Evolutionary conservation across 2,329 filamentous ascomycete species (phyloP).

Genomic region (Didymella segeticola): DNA sequence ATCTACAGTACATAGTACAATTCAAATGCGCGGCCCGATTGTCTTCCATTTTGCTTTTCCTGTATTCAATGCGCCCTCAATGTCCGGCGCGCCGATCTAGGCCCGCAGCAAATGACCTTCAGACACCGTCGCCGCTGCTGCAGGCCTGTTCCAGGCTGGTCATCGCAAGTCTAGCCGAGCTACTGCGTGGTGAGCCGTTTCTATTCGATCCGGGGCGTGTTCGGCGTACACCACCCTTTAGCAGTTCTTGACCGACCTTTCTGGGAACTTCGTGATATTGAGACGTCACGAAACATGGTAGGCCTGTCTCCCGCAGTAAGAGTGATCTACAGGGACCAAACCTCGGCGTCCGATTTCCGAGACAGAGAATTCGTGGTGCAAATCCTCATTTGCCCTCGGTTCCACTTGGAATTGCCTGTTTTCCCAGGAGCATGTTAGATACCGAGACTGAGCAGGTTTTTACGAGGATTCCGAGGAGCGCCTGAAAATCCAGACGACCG

Average conservation of each 20-base stretch:
- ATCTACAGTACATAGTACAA: slow-evolving; percentile 4
- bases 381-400: slow-evolving; percentile 18
- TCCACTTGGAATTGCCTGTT: slow-evolving; percentile 9
- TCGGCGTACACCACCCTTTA: slow-evolving; percentile 8
- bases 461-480: slow-evolving; percentile 5
- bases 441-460: slow-evolving; percentile 11
- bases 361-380: slow-evolving; percentile 11
- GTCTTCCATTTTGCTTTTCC: slow-evolving; percentile 14
- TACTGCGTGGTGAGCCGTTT: neutral
- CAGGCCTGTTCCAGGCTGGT: slow-evolving; percentile 2
- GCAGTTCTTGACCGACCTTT: slow-evolving; percentile 6
- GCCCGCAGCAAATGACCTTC: slow-evolving; percentile 6
- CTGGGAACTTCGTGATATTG: slow-evolving; percentile 4
- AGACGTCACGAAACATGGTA: slow-evolving; percentile 13
- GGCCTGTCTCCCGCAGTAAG: slow-evolving; percentile 14
- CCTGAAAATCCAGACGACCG: slow-evolving; percentile 1
- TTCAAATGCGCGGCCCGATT: slow-evolving; percentile 16
- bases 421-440: slow-evolving; percentile 6
- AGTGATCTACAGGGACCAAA: slow-evolving; percentile 21
- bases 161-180: slow-evolving; percentile 6
- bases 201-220: neutral
- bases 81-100: slow-evolving; percentile 13
- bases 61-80: slow-evolving; percentile 14
- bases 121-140: slow-evolving; percentile 1
- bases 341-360: slow-evolving; percentile 3